phyloP scores from a whole-genome alignment of 2,329 filamentous ascomycete species.

The Lachnellula suecica region DNA sequence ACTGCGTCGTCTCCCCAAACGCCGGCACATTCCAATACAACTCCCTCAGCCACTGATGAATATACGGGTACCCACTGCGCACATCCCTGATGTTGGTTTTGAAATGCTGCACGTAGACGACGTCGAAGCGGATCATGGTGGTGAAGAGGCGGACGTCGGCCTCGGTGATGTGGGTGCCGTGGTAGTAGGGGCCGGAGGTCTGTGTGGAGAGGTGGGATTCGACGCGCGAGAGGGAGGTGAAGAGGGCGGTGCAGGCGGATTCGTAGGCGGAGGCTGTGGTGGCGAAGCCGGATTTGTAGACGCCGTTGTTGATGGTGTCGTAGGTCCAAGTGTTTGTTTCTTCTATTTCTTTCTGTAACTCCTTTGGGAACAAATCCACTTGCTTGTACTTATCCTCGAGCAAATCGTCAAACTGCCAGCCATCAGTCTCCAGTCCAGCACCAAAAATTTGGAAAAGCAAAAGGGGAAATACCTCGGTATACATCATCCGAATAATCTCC shows the following conservation, averaged over 20 bases:
- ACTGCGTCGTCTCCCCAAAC: slow-evolving; percentile 46
- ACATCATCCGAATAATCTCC: slow-evolving; percentile 84
- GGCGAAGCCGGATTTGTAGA: slow-evolving; percentile 79
- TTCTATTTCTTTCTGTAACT: slow-evolving; percentile 67
- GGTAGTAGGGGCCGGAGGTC: slow-evolving; percentile 66
- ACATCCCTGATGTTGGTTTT: slow-evolving; percentile 59
- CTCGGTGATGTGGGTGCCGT: slow-evolving; percentile 75
- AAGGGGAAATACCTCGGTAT: slow-evolving; percentile 64
- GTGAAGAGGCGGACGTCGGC: slow-evolving; percentile 73
- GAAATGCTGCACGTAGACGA: slow-evolving; percentile 82
- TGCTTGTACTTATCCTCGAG: slow-evolving; percentile 58
- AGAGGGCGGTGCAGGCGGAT: slow-evolving; percentile 67
- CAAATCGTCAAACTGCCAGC: slow-evolving; percentile 71
- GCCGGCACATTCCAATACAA: slow-evolving; percentile 68
- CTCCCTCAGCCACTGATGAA: slow-evolving; percentile 66
- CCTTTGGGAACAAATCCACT: slow-evolving; percentile 66
- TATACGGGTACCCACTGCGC: slow-evolving; percentile 51
- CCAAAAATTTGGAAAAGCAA: slow-evolving; percentile 19
- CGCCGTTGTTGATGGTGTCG: slow-evolving; percentile 68
- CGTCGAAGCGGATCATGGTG: slow-evolving; percentile 65
- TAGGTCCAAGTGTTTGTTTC: slow-evolving; percentile 80
- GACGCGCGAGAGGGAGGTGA: slow-evolving; percentile 72
- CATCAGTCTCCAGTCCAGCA: slow-evolving; percentile 1
- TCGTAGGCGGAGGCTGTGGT: slow-evolving; percentile 83
- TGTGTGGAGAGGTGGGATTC: slow-evolving; percentile 62